These are phyloP conservation scores for Termitomyces sp. DNA, from an alignment of 768 basidiomycete species.

Conservation along the genomic window DNA sequence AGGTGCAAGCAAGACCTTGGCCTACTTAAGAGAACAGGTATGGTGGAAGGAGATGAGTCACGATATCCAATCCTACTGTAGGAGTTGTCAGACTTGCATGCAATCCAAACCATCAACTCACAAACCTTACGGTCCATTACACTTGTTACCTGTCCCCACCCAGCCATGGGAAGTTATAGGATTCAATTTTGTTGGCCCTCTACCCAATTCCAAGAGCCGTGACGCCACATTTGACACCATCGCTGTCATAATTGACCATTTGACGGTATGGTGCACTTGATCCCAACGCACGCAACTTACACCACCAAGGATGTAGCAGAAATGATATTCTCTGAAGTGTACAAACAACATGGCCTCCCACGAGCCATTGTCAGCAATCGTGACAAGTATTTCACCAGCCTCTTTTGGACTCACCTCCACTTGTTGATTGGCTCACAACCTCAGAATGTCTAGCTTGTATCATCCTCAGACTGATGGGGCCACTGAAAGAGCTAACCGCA, in stretches of 20 bases:
- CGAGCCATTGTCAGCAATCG: neutral
- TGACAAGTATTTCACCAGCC: neutral
- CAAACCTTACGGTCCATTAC: slow-evolving; percentile 11
- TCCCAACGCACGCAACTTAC: neutral
- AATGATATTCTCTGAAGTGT: neutral
- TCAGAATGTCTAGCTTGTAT: neutral
- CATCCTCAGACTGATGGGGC: neutral
- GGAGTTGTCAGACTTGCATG: neutral
- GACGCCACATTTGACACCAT: neutral
- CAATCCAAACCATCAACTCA: neutral
- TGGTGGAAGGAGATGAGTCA: neutral
- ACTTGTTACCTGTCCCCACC: slow-evolving; percentile 12
- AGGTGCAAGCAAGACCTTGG: neutral
- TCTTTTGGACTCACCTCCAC: neutral
- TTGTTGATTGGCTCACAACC: neutral
- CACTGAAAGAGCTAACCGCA: neutral
- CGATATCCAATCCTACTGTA: neutral
- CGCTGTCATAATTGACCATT: neutral
- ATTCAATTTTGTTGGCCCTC: slow-evolving; percentile 15
- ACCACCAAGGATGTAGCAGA: neutral
- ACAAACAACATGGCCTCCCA: neutral
- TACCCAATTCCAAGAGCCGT: neutral
- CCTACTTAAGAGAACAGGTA: neutral
- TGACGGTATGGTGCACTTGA: neutral
- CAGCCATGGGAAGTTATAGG: slow-evolving; percentile 23